A percentile compares a stretch with the other conserved stretches of the same genome.
These are phyloP conservation scores for Saccharomyces kudriavzevii DNA, from an alignment of 805 yeast genomes.

Conservation along the genomic window DNA sequence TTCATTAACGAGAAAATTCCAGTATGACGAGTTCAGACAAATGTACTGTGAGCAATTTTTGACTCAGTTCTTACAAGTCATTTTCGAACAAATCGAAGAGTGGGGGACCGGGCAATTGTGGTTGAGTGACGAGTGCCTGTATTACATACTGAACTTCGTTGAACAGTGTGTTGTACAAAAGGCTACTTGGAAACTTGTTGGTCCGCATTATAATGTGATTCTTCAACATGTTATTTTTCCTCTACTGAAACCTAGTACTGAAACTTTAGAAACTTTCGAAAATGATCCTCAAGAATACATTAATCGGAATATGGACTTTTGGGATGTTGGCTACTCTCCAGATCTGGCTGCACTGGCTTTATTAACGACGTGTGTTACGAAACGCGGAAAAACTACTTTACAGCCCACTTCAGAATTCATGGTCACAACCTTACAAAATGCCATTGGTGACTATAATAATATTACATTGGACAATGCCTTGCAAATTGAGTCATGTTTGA, in stretches of 20 bases:
- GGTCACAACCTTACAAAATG: constrained; percentile 37
- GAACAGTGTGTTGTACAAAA: constrained; percentile 53
- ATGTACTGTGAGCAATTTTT: constrained; percentile 50
- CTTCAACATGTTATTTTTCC: constrained; percentile 71
- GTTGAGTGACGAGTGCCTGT: constrained; percentile 60
- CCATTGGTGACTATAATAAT: constrained; percentile 14
- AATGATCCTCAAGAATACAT: constrained; percentile 85
- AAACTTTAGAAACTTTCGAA: constrained; percentile 65
- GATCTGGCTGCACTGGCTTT: constrained; percentile 75
- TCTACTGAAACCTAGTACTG: constrained; percentile 59
- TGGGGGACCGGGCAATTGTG: constrained; percentile 66
- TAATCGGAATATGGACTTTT: constrained; percentile 57
- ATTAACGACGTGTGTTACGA: constrained; percentile 61
- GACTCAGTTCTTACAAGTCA: constrained; percentile 63
- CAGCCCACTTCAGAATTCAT: constrained; percentile 56
- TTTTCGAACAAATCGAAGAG: constrained; percentile 56
- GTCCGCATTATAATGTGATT: constrained; percentile 56
- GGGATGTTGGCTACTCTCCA: constrained; percentile 56
- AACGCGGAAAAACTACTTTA: constrained; percentile 53
- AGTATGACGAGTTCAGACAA: constrained; percentile 52
- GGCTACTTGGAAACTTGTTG: constrained; percentile 57
- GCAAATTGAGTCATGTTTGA: constrained; percentile 68
- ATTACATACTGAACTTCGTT: constrained; percentile 54
- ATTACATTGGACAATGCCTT: constrained; percentile 44
- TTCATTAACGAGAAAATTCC: constrained; percentile 38